A percentile compares a stretch with the other conserved stretches of the same genome.
Conservation (phyloP, 352 stramenopile genomes). For the Aphanomyces invadans region DNA sequence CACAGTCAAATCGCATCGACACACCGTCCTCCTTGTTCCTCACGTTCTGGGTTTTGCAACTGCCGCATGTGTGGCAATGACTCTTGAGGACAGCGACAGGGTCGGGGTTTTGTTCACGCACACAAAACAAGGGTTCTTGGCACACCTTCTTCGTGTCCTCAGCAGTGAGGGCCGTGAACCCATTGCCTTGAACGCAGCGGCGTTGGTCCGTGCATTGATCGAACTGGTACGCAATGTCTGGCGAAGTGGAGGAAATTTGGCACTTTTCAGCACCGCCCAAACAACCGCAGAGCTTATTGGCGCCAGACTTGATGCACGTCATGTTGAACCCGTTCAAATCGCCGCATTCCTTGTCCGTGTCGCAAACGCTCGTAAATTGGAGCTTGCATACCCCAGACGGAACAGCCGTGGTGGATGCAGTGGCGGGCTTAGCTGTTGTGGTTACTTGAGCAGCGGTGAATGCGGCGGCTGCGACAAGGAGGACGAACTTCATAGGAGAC, state of each 20-base stretch:
- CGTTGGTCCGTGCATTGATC: constrained; percentile 47
- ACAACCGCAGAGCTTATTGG: constrained; percentile 34
- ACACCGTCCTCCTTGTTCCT: constrained; percentile 41
- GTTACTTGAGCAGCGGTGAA: neutral
- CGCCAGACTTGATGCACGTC: constrained; percentile 50
- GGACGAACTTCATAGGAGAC: neutral
- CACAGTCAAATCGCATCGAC: constrained; percentile 67
- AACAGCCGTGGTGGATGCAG: neutral
- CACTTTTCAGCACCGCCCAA: neutral
- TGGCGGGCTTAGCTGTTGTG: neutral
- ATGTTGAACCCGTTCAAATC: constrained; percentile 63
- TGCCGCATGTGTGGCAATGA: constrained; percentile 73
- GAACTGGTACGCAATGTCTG: constrained; percentile 46
- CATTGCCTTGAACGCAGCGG: constrained; percentile 53
- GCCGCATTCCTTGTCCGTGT: constrained; percentile 39
- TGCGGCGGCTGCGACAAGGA: neutral
- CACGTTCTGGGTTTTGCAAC: constrained; percentile 65
- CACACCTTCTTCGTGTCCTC: constrained; percentile 33
- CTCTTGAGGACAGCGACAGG: constrained; percentile 47
- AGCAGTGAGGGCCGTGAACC: constrained; percentile 35
- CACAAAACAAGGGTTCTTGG: constrained; percentile 61
- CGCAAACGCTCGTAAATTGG: constrained; percentile 58
- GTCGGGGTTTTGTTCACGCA: constrained; percentile 67
- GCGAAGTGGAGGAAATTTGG: constrained; percentile 36
- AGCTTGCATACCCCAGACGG: constrained; percentile 40